Conservation (phyloP, 495 filamentous ascomycete genomes). For the Cetradonia linearis region DNA sequence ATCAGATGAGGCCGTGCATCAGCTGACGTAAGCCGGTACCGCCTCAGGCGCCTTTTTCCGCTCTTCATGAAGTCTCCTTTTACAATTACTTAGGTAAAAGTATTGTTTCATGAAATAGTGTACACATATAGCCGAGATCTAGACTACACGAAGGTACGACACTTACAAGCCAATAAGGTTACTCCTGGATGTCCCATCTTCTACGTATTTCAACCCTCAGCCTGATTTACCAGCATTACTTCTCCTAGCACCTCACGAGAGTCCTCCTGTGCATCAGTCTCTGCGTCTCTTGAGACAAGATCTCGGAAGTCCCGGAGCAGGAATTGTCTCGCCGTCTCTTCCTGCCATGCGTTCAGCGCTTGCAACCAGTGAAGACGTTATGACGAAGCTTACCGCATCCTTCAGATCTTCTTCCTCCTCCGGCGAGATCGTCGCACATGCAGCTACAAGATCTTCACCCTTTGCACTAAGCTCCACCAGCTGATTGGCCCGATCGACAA, state of each 20-base stretch:
- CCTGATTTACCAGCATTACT: neutral
- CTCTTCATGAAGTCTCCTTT: neutral
- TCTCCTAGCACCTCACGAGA: slow-evolving; percentile 4
- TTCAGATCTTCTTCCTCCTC: slow-evolving; percentile 51
- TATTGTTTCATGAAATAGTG: neutral
- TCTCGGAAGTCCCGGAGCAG: slow-evolving; percentile 21
- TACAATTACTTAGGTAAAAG: neutral
- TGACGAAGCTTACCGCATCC: slow-evolving; percentile 40
- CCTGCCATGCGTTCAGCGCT: slow-evolving; percentile 8
- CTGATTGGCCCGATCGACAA: slow-evolving; percentile 68
- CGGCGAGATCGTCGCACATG: slow-evolving; percentile 52
- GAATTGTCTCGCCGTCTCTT: slow-evolving; percentile 24
- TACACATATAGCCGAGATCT: neutral
- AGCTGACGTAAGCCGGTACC: too few relatives aligned
- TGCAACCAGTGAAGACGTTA: neutral
- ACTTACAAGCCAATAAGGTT: neutral
- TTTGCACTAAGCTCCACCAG: slow-evolving; percentile 57
- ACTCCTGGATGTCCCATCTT: neutral
- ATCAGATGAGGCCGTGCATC: too few relatives aligned
- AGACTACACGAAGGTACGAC: too few relatives aligned
- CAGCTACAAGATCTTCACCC: slow-evolving; percentile 65
- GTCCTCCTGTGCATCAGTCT: slow-evolving; percentile 38
- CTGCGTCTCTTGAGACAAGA: neutral
- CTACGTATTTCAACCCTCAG: neutral
- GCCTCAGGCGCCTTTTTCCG: too few relatives aligned